These are phyloP conservation scores for Pontederia crassipes DNA, from an alignment of 176 grass and related monocot species.

Conservation along the genomic window DNA sequence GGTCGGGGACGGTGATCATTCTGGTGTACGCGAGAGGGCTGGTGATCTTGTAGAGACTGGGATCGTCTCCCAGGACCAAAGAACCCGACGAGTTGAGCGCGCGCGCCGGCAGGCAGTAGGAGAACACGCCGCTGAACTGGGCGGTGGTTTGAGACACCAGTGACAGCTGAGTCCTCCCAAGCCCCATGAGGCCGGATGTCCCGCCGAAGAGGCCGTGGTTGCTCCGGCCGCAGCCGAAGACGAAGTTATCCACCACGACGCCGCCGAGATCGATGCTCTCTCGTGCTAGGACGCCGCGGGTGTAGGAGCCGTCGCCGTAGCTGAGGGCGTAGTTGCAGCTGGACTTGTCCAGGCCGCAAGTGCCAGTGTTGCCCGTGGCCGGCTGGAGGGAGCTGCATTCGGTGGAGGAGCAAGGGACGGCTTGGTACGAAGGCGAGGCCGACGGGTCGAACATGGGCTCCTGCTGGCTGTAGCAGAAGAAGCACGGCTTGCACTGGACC, in stretches of 20 bases:
- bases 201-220: constrained; percentile 84
- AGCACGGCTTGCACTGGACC: constrained; percentile 7
- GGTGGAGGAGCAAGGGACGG: too few species aligned
- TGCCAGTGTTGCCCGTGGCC: too few species aligned
- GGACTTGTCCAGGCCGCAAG: too few species aligned
- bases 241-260: constrained; percentile 37
- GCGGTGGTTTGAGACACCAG: constrained; percentile 63
- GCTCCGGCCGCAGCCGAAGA: constrained; percentile 82
- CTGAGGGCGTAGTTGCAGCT: too few species aligned
- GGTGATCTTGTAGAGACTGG: constrained; percentile 49
- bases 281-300: too few species aligned
- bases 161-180: constrained; percentile 70
- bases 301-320: too few species aligned
- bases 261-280: neutral
- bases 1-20: constrained; percentile 45
- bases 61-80: constrained; percentile 34
- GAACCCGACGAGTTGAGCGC: constrained; percentile 15
- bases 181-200: constrained; percentile 71
- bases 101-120: constrained; percentile 70
- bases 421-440: too few species aligned
- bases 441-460: neutral
- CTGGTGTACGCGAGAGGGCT: constrained; percentile 65
- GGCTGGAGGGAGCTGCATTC: too few species aligned
- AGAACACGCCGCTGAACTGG: constrained; percentile 55
- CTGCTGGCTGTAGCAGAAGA: neutral